These are phyloP conservation scores for Suillus fuscotomentosus DNA, from an alignment of 768 basidiomycete genomes.

Conservation along the genomic window DNA sequence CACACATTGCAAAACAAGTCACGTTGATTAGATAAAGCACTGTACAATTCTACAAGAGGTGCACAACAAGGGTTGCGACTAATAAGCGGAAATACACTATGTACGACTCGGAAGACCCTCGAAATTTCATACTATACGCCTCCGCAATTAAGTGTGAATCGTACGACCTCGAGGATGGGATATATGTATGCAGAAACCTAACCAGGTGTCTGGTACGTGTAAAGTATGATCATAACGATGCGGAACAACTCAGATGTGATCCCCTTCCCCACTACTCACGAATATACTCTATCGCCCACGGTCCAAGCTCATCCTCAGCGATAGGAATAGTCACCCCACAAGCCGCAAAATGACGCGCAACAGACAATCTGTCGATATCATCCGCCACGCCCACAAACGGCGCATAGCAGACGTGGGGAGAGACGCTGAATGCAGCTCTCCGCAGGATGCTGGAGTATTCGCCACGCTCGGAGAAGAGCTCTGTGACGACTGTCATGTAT, in stretches of 20 bases:
- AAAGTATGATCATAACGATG: slow-evolving; percentile 8
- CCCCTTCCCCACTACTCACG: slow-evolving; percentile 8
- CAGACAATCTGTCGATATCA: slow-evolving; percentile 27
- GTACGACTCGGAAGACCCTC: slow-evolving; percentile 2
- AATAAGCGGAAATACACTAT: slow-evolving; percentile 5
- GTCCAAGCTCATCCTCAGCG: slow-evolving; percentile 36
- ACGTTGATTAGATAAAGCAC: neutral
- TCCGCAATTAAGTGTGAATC: slow-evolving; percentile 12
- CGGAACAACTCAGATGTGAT: neutral
- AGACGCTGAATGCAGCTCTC: slow-evolving; percentile 33
- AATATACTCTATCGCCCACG: slow-evolving; percentile 38
- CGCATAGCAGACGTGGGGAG: slow-evolving; percentile 29
- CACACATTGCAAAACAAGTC: too few species aligned
- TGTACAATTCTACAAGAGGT: neutral
- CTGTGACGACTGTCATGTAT: slow-evolving; percentile 39
- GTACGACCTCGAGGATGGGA: slow-evolving; percentile 6
- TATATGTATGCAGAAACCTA: slow-evolving; percentile 21
- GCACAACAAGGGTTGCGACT: neutral
- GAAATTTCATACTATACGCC: slow-evolving; percentile 15
- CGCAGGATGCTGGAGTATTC: slow-evolving; percentile 38
- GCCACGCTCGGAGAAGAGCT: slow-evolving; percentile 40
- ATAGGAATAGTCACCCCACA: slow-evolving; percentile 38
- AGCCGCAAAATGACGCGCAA: slow-evolving; percentile 42
- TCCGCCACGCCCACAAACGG: slow-evolving; percentile 32
- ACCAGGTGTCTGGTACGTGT: slow-evolving; percentile 20